Evolutionary conservation across 2,329 filamentous ascomycete genomes (phyloP), one percentile per base, ranked within the genome.

Genomic region (Exophiala calicioides): DNA sequence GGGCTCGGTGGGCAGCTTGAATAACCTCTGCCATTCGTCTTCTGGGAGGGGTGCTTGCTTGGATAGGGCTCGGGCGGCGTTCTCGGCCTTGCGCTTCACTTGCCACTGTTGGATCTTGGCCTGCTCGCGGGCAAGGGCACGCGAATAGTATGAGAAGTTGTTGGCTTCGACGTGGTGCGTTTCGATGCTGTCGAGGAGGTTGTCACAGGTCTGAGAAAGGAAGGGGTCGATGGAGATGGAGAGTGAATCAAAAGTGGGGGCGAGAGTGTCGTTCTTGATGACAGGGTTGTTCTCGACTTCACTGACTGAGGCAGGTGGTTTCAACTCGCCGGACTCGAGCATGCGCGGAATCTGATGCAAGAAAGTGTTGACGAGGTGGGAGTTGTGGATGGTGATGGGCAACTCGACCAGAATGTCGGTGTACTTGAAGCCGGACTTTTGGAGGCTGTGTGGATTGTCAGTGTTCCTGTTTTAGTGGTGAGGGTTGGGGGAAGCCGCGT

Each of bases 71-170:
- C 93, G 82, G 51, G 85, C 85, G 21, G 86, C 85, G 66, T 98
- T 98, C 80, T 98, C 93, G 12, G 88, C 85, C 77, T 95, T 95
- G 66, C 93, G 86, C 83, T 98, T 97, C 53, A 85, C 75, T 74
- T 97, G 91, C 93, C 93, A 98, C 58, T 90, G 86, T 44, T 88
- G 84, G 62, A 98, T 96, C 81, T 97, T 98, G 63, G 86, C 75
- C 75, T 98, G 93, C 76, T 98, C 93, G 61, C 93, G 88, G 7
- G 85, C 86, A 47, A 97, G 79, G 65, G 94, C 90, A 63, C 93
- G 83, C 75, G 96, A 90, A 77, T 96, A 96, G 80, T 86, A 88
- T 71, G 96, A 90, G 76, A 94, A 93, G 80, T 98, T 98, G 82
- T 97, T 97, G 68, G 95, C 86, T 73, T 98, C 93, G 51, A 90